Conservation (phyloP, 352 stramenopile species). For the Phytophthora sojae region DNA sequence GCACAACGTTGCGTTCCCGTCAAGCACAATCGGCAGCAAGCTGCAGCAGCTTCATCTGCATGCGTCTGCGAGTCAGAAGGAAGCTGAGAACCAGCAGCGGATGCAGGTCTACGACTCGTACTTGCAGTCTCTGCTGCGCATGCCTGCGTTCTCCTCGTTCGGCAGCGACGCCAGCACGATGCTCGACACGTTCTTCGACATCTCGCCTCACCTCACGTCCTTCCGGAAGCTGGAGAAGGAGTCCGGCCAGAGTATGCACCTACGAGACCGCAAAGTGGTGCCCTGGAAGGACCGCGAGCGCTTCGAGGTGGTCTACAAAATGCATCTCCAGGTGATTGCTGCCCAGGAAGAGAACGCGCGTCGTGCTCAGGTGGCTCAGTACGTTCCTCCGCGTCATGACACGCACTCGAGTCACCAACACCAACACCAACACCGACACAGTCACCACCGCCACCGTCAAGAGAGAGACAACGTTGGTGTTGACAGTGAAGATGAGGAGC, state of each 20-base stretch:
- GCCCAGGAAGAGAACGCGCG: conserved; percentile 32
- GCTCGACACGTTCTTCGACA: conserved; percentile 76
- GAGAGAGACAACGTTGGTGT: neutral
- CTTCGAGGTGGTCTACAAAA: conserved; percentile 64
- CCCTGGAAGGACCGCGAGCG: conserved; percentile 56
- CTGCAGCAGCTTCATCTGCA: conserved; percentile 26
- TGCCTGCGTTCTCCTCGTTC: conserved; percentile 63
- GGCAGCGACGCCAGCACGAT: conserved; percentile 63
- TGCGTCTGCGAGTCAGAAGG: conserved; percentile 25
- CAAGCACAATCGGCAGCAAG: conserved; percentile 22
- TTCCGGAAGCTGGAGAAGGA: conserved; percentile 61
- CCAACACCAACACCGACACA: conserved; percentile 25
- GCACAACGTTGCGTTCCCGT: conserved; percentile 58
- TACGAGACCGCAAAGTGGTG: conserved; percentile 56
- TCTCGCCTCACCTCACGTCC: conserved; percentile 56
- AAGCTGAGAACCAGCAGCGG: conserved; percentile 50
- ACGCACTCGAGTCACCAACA: conserved; percentile 20
- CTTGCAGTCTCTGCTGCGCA: conserved; percentile 55
- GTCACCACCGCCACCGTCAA: conserved; percentile 23
- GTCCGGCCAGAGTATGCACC: conserved; percentile 55
- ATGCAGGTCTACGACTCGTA: conserved; percentile 55
- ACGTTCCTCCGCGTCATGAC: conserved; percentile 14
- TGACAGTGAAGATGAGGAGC: neutral
- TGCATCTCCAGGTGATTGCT: conserved; percentile 50
- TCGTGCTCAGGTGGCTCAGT: conserved; percentile 2